Conservation (phyloP, 192 early-diverging fungal species). For the Podila epicladia region DNA sequence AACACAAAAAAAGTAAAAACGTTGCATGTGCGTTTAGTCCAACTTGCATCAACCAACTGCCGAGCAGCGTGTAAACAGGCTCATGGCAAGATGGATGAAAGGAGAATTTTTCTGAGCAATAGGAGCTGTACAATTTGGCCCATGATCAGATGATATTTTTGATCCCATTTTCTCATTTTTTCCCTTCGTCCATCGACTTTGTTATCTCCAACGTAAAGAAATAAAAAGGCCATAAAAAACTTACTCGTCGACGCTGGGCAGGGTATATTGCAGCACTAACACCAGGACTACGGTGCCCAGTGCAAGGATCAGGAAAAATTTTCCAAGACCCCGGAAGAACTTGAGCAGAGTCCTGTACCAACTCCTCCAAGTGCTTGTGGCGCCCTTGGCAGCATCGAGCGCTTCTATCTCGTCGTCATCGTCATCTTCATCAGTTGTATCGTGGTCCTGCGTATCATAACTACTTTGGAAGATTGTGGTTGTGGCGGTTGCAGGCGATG, state of each 20-base stretch:
- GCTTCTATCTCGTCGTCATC: slow-evolving; percentile 16
- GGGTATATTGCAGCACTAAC: slow-evolving; percentile 39
- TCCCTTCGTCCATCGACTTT: not conserved
- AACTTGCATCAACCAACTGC: too few species aligned
- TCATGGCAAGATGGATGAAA: not conserved
- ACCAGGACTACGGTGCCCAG: slow-evolving; percentile 33
- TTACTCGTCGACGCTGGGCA: slow-evolving; percentile 49
- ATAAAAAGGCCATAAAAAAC: not conserved
- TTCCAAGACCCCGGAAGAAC: slow-evolving; percentile 47
- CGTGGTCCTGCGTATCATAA: not conserved
- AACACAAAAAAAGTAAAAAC: not conserved
- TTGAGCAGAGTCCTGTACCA: slow-evolving; percentile 30
- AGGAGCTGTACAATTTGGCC: too few species aligned
- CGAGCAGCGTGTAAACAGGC: not conserved
- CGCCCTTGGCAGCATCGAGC: not conserved
- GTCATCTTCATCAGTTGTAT: slow-evolving; percentile 4
- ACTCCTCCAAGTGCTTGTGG: slow-evolving; percentile 8
- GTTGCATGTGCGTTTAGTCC: not conserved
- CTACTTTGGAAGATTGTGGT: not conserved
- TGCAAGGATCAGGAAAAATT: slow-evolving; percentile 47
- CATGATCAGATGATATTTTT: too few species aligned
- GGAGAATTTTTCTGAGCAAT: not conserved
- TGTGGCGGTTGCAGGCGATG: not conserved
- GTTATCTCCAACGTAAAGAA: not conserved
- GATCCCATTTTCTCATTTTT: too few species aligned